Percentiles rank a stretch among this genome's conserved stretches.
Evolutionary conservation across 2,329 filamentous ascomycete species (phyloP).

Genomic region (Aspergillus cejpii): DNA sequence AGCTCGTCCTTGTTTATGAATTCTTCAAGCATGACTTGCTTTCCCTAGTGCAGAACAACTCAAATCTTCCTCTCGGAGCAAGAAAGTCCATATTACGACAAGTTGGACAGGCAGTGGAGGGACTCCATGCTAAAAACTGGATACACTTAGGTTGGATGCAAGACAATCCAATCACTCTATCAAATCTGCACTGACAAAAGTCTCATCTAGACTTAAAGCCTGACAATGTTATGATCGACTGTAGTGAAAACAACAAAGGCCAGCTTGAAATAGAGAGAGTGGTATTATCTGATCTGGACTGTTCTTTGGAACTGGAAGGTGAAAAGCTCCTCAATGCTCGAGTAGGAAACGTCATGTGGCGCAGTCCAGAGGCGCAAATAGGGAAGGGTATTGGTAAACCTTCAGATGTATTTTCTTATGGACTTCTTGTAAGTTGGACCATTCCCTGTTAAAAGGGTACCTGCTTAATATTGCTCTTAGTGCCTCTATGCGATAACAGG

Average conservation of each 20-base stretch:
- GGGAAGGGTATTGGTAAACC: background rate
- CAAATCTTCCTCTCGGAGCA: background rate
- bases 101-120: background rate
- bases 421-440: background rate
- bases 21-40: background rate
- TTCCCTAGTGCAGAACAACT: background rate
- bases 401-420: slow-evolving; percentile 1
- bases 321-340: background rate
- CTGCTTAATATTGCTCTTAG: background rate
- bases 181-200: background rate
- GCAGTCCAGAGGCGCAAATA: background rate
- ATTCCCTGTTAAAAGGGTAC: background rate
- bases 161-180: background rate
- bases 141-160: background rate
- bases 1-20: background rate
- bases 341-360: background rate
- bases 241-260: background rate
- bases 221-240: background rate
- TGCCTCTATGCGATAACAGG: background rate
- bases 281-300: background rate
- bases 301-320: background rate
- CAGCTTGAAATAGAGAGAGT: background rate
- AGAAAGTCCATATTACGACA: background rate
- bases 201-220: background rate
- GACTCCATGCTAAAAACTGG: background rate